Percentiles rank a stretch among this genome's conserved stretches.
phyloP scores from a whole-genome alignment of 1,139 yeast genomes.

The Pichia sp. region DNA sequence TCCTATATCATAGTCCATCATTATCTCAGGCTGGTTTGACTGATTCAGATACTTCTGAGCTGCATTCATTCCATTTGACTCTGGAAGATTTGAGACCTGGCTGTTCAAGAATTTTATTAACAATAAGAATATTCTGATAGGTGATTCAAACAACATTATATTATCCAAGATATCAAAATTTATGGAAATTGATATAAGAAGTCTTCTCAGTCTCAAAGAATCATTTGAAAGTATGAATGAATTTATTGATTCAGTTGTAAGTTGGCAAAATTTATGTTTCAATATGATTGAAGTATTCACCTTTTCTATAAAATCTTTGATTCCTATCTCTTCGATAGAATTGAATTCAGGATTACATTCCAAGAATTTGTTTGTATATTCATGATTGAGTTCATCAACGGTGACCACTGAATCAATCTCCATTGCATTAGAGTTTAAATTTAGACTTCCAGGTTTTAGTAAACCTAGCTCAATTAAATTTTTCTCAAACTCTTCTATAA shows the following conservation, averaged over 20 bases:
- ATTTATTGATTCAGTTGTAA: constrained; percentile 15
- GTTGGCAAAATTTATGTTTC: constrained; percentile 16
- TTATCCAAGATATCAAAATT: constrained; percentile 17
- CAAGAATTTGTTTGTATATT: constrained; percentile 20
- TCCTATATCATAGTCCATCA: constrained; percentile 28
- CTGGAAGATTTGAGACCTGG: constrained; percentile 17
- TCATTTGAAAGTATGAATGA: constrained; percentile 23
- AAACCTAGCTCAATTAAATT: constrained; percentile 20
- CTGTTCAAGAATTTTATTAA: constrained; percentile 21
- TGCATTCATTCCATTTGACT: constrained; percentile 6
- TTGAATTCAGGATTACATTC: constrained; percentile 28
- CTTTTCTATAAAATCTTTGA: constrained; percentile 15
- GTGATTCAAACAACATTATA: constrained; percentile 19
- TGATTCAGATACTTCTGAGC: constrained; percentile 12
- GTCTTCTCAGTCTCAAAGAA: constrained; percentile 23
- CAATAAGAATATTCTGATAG: constrained; percentile 22
- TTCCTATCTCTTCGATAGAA: constrained; percentile 26
- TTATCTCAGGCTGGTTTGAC: constrained; percentile 18
- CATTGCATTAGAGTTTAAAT: background rate
- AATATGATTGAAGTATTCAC: constrained; percentile 13
- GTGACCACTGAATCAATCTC: constrained; percentile 1
- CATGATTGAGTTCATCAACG: constrained; percentile 14
- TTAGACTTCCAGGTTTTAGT: constrained; percentile 13
- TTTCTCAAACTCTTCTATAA: constrained; percentile 16
- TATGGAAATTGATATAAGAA: constrained; percentile 20